phyloP scores from a whole-genome alignment of 202 grass and related monocot genomes.

The Dendrocalamus latiflorus region DNA sequence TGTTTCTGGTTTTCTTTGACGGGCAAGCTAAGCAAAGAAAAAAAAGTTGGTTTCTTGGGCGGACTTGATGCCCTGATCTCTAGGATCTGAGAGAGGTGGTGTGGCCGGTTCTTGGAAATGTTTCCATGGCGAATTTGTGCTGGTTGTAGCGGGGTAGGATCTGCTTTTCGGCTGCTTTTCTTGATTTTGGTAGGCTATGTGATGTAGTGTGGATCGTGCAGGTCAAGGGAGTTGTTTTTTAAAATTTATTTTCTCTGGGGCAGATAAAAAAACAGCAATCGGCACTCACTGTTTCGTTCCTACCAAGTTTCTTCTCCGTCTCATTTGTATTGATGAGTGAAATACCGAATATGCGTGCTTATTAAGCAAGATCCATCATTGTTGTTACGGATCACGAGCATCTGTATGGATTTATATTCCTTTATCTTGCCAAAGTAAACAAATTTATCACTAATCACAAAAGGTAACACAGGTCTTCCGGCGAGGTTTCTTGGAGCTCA shows the following conservation, averaged over 20 bases:
- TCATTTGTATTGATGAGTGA: background rate
- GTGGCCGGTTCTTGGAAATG: background rate
- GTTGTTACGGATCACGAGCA: background rate
- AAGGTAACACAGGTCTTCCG: background rate
- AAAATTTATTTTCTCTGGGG: background rate
- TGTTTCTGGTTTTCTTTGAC: background rate
- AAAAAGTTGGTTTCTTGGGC: background rate
- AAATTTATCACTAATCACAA: constrained; percentile 4
- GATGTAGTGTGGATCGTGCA: background rate
- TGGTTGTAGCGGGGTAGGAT: background rate
- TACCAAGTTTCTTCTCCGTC: background rate
- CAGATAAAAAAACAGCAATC: background rate
- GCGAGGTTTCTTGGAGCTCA: background rate
- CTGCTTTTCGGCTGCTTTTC: background rate
- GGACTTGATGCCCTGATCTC: background rate
- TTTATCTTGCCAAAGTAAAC: background rate
- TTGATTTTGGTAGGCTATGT: background rate
- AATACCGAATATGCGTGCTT: background rate
- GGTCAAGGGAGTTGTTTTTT: background rate
- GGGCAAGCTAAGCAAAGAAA: background rate
- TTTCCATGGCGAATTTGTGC: background rate
- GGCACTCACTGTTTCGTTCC: background rate
- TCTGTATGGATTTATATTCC: background rate
- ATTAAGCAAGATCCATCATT: background rate
- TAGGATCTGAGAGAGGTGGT: background rate